Evolutionary conservation across 768 basidiomycete species (phyloP).

Genomic region (Boletus sensibilis): DNA sequence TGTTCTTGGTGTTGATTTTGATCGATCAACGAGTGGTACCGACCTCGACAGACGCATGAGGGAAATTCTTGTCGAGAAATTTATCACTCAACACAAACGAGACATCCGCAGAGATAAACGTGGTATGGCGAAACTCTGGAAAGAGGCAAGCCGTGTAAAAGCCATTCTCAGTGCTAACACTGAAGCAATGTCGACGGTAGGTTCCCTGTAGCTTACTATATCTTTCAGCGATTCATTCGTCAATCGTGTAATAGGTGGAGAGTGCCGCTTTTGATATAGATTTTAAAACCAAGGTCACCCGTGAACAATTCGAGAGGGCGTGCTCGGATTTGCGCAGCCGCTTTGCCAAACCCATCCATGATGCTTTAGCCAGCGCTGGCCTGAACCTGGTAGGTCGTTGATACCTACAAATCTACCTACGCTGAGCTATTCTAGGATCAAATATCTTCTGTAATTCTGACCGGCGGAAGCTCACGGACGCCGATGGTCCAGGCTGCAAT

Average conservation of each 20-base stretch:
- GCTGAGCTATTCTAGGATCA: conserved; percentile 52
- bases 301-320: conserved; percentile 74
- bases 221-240: background rate
- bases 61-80: conserved; percentile 73
- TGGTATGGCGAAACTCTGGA: conserved; percentile 92
- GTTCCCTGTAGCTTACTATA: conserved; percentile 17
- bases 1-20: conserved; percentile 80
- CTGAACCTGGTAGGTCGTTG: conserved; percentile 55
- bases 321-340: conserved; percentile 62
- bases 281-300: conserved; percentile 74
- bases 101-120: conserved; percentile 71
- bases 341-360: conserved; percentile 71
- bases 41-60: conserved; percentile 81
- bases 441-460: conserved; percentile 86
- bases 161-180: conserved; percentile 89
- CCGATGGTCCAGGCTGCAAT: conserved; percentile 91
- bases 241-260: conserved; percentile 60
- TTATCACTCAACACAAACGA: conserved; percentile 67
- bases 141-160: conserved; percentile 91
- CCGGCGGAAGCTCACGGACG: conserved; percentile 85
- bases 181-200: conserved; percentile 71
- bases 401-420: background rate
- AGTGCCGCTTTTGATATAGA: conserved; percentile 89
- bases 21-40: conserved; percentile 73
- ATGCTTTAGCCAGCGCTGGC: conserved; percentile 67